A percentile compares a stretch with the other conserved stretches of the same genome.
phyloP scores from a whole-genome alignment of 2,329 filamentous ascomycete species.

The Beauveria medogensis region DNA sequence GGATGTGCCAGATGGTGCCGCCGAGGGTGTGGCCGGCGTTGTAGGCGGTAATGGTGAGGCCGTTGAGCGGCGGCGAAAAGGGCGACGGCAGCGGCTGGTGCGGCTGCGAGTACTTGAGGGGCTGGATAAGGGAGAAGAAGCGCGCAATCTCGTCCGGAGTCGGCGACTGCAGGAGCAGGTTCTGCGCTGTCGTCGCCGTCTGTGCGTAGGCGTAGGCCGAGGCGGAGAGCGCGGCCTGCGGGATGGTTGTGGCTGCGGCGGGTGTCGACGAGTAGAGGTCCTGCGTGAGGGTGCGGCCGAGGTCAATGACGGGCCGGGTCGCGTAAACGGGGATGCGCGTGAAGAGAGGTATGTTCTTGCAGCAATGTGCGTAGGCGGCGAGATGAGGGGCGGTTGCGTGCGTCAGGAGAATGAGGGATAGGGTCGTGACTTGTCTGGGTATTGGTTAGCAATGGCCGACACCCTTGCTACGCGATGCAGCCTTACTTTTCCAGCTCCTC shows the following conservation, averaged over 20 bases:
- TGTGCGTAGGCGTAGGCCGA: conserved; percentile 46
- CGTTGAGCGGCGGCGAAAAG: conserved; percentile 81
- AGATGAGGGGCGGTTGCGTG: conserved; percentile 89
- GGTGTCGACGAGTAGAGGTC: conserved; percentile 89
- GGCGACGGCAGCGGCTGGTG: conserved; percentile 82
- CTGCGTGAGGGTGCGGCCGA: conserved; percentile 83
- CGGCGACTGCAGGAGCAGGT: conserved; percentile 60
- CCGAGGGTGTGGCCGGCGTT: conserved; percentile 93
- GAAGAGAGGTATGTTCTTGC: conserved; percentile 91
- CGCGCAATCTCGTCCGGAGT: conserved; percentile 81
- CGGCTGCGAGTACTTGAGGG: conserved; percentile 93
- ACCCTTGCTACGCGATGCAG: neutral
- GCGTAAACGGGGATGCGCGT: conserved; percentile 90
- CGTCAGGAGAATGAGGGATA: conserved; percentile 89
- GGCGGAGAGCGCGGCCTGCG: conserved; percentile 62
- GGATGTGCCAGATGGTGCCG: conserved; percentile 98
- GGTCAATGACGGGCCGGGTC: conserved; percentile 84
- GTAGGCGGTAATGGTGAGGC: conserved; percentile 91
- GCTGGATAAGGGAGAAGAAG: conserved; percentile 85
- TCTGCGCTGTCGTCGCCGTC: conserved; percentile 38
- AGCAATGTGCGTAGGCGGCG: conserved; percentile 90
- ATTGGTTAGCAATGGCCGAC: conserved; percentile 18
- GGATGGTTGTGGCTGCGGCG: conserved; percentile 77
- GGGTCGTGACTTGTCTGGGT: conserved; percentile 62
- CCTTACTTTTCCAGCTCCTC: conserved; percentile 84